Evolutionary conservation across 2,329 filamentous ascomycete species (phyloP).

Genomic region (Epichloe uncinata): DNA sequence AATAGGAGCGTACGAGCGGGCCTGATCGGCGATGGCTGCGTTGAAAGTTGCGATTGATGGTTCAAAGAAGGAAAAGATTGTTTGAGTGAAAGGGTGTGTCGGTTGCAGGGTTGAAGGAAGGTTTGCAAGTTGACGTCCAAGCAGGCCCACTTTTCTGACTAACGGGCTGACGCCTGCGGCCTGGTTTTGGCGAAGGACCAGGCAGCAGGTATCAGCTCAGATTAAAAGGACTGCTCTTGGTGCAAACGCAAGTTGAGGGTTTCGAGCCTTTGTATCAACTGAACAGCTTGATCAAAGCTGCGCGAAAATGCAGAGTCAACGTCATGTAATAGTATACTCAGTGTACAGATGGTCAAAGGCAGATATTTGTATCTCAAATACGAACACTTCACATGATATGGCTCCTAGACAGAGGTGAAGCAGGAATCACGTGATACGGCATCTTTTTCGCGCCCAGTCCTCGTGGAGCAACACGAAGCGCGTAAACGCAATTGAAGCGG

Average conservation of each 20-base stretch:
- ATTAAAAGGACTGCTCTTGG: no score
- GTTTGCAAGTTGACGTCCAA: conserved; percentile 11
- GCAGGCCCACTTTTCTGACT: conserved; percentile 1
- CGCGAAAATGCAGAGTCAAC: no score
- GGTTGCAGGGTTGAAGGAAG: background rate
- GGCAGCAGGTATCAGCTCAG: background rate
- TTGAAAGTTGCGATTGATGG: background rate
- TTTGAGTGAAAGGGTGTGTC: background rate
- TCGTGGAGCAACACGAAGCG: background rate
- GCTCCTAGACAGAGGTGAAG: no score
- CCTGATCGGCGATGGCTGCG: background rate
- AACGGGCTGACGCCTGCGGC: background rate
- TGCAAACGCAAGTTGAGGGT: no score
- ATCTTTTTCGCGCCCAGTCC: conserved; percentile 16
- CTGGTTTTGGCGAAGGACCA: background rate
- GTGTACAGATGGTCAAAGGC: no score
- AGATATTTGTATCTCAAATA: no score
- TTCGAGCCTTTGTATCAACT: background rate
- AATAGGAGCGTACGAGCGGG: background rate
- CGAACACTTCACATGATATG: no score
- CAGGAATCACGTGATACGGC: conserved; percentile 15
- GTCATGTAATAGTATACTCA: no score
- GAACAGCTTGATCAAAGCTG: background rate
- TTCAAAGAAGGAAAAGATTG: background rate
- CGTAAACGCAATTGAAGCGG: conserved; percentile 4